Conservation (phyloP, 257 asterid genomes). For the Vinca minor region DNA sequence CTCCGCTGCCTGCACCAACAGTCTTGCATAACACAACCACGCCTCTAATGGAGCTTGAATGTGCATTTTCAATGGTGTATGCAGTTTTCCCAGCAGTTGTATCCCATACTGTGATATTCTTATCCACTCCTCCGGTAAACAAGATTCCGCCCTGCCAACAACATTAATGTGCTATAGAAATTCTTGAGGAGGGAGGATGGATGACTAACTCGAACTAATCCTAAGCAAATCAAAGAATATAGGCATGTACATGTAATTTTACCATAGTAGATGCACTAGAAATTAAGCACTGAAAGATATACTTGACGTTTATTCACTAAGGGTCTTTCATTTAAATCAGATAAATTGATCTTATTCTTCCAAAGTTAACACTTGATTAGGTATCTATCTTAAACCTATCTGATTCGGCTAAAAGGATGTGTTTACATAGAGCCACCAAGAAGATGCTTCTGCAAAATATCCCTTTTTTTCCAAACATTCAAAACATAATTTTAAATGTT, state of each 20-base stretch:
- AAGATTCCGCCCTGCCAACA: constrained; percentile 57
- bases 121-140: constrained; percentile 89
- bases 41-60: constrained; percentile 76
- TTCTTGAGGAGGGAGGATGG: not conserved
- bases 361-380: not conserved
- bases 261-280: too few species aligned
- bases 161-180: not conserved
- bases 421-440: not conserved
- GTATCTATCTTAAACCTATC: not conserved
- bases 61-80: constrained; percentile 66
- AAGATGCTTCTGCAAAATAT: not conserved
- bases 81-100: constrained; percentile 60
- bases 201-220: not conserved
- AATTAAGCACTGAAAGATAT: too few species aligned
- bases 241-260: too few species aligned
- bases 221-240: not conserved
- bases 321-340: not conserved
- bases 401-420: not conserved
- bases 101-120: constrained; percentile 79
- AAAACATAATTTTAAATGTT: not conserved
- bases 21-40: constrained; percentile 56
- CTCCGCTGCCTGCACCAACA: constrained; percentile 35
- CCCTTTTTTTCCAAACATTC: not conserved
- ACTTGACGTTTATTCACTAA: too few species aligned
- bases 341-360: not conserved